These are phyloP conservation scores for Trichosanthes truncata DNA, from an alignment of 306 rosid species.

Conservation along the genomic window DNA sequence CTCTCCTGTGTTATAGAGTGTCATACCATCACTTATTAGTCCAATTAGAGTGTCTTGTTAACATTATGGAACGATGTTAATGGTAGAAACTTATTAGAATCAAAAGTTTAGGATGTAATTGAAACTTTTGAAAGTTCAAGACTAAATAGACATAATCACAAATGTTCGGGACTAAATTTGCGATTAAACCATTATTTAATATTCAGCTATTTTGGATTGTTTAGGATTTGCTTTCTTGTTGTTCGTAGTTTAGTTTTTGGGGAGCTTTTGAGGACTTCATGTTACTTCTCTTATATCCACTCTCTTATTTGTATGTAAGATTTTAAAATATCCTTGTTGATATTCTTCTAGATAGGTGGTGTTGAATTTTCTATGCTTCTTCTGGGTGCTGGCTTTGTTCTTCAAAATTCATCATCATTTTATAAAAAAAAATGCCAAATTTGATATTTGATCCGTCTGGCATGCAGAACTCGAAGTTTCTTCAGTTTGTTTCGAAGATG, in stretches of 20 bases:
- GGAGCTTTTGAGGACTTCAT: not conserved
- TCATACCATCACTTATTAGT: not conserved
- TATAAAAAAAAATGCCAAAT: not conserved
- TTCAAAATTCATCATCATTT: not conserved
- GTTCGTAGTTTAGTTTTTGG: not conserved
- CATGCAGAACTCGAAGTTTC: conserved; percentile 86
- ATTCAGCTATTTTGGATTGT: not conserved
- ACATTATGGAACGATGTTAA: not conserved
- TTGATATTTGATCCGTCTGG: not conserved
- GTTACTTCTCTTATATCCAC: not conserved
- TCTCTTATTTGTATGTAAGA: not conserved
- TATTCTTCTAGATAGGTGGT: not conserved
- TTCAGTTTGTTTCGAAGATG: conserved; percentile 96
- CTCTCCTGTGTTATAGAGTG: not conserved
- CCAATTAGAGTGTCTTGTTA: not conserved
- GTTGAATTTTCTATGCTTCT: not conserved
- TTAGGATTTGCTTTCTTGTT: not conserved
- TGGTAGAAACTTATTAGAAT: not conserved
- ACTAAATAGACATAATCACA: not conserved
- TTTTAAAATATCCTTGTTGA: not conserved
- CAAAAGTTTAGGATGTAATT: not conserved
- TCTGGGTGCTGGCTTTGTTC: not conserved
- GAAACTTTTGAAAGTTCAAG: not conserved
- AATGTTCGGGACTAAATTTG: not conserved
- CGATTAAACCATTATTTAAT: not conserved